Percentiles rank a stretch among this genome's conserved stretches.
phyloP scores from a whole-genome alignment of 257 asterid species.

The Nicotiana noctiflora region DNA sequence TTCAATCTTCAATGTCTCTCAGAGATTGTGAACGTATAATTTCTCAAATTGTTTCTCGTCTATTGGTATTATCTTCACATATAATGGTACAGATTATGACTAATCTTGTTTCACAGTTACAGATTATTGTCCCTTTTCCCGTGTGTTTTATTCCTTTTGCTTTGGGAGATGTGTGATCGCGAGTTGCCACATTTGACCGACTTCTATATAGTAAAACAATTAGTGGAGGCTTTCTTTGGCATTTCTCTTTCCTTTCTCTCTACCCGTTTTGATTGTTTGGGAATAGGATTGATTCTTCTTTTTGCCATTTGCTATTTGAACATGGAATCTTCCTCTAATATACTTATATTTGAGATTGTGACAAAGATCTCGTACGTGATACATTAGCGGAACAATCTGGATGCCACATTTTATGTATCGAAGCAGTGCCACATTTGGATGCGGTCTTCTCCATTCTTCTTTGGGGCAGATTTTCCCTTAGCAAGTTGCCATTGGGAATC shows the following conservation, averaged over 20 bases:
- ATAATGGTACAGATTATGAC: not conserved
- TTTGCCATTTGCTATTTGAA: not conserved
- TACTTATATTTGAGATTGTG: too few relatives aligned
- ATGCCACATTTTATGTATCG: too few relatives aligned
- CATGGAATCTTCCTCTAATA: not conserved
- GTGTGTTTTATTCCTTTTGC: not conserved
- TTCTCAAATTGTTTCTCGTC: not conserved
- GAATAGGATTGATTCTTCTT: not conserved
- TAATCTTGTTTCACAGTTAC: not conserved
- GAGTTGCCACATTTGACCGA: not conserved
- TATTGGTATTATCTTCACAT: not conserved
- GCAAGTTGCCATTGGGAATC: too few relatives aligned
- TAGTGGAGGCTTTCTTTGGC: not conserved
- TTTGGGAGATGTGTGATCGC: not conserved
- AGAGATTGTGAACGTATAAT: not conserved
- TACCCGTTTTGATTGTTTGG: not conserved
- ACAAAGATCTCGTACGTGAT: too few relatives aligned
- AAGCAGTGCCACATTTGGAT: too few relatives aligned
- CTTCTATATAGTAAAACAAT: not conserved
- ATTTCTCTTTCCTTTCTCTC: not conserved
- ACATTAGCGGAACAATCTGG: too few relatives aligned
- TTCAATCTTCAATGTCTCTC: not conserved
- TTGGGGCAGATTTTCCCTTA: too few relatives aligned
- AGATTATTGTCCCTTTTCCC: not conserved
- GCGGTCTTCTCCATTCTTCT: too few relatives aligned